Evolutionary conservation across 129 eudicot species (phyloP), one percentile per base, ranked within the genome.

Genomic region (Pittosporum tobira): DNA sequence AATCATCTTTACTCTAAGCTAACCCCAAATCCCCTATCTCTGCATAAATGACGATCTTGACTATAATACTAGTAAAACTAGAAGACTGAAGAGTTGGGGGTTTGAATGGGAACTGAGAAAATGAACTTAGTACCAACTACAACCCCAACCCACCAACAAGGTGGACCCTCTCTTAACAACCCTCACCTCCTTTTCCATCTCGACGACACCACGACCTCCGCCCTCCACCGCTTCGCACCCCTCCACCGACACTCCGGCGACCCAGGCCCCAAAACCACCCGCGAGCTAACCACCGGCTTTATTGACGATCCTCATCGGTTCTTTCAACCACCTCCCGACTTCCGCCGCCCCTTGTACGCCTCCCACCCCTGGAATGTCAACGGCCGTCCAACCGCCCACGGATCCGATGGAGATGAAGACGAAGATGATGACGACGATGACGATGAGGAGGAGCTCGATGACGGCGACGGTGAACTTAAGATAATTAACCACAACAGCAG

Each of bases 271-370:
- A 87, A 80, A 45, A 72, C 88, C 18, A 75, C 88, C 15, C 84
- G 88, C 14, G 83, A 85, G 69, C 83, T 81, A 14, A 78, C 88
- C 47, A 65, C 88, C 50, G 73, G 82, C 42, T 75, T 76, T 65
- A 73, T 82, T 63, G 84, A 74, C 21, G 78, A 82, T 23, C 75
- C 75, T 58, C 70, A 62, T 31, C 78, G 74, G 9, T 76, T 54
- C 69, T 71, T 45, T 55, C 85, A 64, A 44, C 66, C 71, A 29
- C 52, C 63, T 16, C 26, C 80, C 43, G 71, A 75, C 27, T 80
- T 77, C 58, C 79, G 75, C 29, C 82, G 81, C 47, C 73, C 66
- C 65, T 29, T 67, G 13, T 78, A 55, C 68, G 75, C 62, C 16
- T 48, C 67, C 47, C 2, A 11, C 40, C 16, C 63, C 16, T 88